A percentile compares a stretch with the other conserved stretches of the same genome.
Evolutionary conservation across 768 basidiomycete species (phyloP).

Genomic region (Multifurca ochricompacta): DNA sequence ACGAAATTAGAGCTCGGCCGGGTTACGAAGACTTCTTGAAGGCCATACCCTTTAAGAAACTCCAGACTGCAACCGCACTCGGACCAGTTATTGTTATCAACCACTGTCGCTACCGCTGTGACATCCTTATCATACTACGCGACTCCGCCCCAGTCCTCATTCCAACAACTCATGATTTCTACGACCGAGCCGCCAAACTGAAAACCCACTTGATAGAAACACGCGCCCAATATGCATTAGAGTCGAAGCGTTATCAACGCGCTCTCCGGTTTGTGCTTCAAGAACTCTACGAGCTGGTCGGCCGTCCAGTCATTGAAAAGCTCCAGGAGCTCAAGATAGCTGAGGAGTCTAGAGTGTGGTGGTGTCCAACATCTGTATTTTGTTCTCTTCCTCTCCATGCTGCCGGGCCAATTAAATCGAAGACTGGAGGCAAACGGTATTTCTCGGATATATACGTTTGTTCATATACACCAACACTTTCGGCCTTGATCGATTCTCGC

Average conservation of each 20-base stretch:
- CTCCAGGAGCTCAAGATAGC: neutral
- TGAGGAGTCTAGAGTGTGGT: conserved; percentile 15
- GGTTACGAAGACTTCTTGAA: conserved; percentile 5
- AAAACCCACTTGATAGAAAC: neutral
- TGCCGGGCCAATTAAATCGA: neutral
- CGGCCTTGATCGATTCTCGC: conserved; percentile 1
- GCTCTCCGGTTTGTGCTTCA: neutral
- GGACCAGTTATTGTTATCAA: conserved; percentile 14
- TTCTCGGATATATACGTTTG: conserved; percentile 2
- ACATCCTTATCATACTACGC: conserved; percentile 7
- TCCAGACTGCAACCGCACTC: neutral
- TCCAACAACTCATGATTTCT: neutral
- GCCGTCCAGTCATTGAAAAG: neutral
- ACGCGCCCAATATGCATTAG: neutral
- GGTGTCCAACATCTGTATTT: conserved; percentile 17
- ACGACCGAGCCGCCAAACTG: neutral
- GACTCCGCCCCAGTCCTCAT: conserved; percentile 1
- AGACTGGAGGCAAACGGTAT: neutral
- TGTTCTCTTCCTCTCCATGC: conserved; percentile 15
- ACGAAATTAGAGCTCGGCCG: neutral
- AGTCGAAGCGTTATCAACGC: neutral
- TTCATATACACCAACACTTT: conserved; percentile 14
- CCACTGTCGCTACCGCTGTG: conserved; percentile 1
- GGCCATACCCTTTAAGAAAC: neutral
- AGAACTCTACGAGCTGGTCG: conserved; percentile 9